Evolutionary conservation across 805 yeast species (phyloP).

Genomic region (Sugiyamaella floridensis): DNA sequence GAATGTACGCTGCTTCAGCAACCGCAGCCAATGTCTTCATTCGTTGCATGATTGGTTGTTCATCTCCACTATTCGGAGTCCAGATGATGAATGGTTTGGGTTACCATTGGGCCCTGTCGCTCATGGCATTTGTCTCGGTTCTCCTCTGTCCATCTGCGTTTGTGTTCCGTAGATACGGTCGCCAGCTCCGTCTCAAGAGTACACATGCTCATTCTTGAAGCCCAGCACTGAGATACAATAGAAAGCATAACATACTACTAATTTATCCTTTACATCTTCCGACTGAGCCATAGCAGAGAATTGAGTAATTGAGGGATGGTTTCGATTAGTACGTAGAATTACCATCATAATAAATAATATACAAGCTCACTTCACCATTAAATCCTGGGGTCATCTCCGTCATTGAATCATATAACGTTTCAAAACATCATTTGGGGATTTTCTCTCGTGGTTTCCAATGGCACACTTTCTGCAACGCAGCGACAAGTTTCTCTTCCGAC

Average conservation of each 20-base stretch:
- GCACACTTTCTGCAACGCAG: constrained; percentile 28
- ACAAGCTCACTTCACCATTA: neutral
- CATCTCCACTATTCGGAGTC: constrained; percentile 75
- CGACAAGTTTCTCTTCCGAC: constrained; percentile 31
- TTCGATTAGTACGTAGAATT: neutral
- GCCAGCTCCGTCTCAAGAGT: constrained; percentile 29
- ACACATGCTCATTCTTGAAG: constrained; percentile 10
- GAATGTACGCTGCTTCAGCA: constrained; percentile 70
- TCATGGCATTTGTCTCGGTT: constrained; percentile 45
- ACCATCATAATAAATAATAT: neutral
- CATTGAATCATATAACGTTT: neutral
- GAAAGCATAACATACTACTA: too few species aligned
- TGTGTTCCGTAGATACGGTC: constrained; percentile 38
- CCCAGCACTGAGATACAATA: too few species aligned
- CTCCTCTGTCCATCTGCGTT: constrained; percentile 45
- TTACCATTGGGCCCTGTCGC: constrained; percentile 67
- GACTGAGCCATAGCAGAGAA: too few species aligned
- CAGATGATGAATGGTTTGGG: constrained; percentile 72
- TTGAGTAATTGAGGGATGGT: neutral
- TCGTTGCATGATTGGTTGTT: constrained; percentile 68
- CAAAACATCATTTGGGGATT: neutral
- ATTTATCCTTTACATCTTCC: too few species aligned
- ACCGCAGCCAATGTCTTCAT: constrained; percentile 80
- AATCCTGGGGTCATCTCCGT: neutral
- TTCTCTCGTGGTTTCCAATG: constrained; percentile 22